Percentiles rank a stretch among this genome's conserved stretches.
phyloP scores from a whole-genome alignment of 306 rosid genomes.

The Pterocarpus macrocarpus region DNA sequence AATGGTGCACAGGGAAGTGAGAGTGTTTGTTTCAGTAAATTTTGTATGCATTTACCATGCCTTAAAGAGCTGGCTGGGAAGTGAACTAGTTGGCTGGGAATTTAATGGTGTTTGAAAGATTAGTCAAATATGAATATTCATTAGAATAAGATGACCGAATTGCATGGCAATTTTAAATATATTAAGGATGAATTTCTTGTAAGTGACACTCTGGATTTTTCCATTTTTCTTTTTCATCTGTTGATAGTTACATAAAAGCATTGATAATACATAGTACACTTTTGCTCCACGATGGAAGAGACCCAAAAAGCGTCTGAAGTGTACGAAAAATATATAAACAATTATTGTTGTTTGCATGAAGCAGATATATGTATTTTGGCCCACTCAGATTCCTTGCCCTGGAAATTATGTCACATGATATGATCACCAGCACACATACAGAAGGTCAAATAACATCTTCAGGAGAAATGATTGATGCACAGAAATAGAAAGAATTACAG shows the following conservation, averaged over 20 bases:
- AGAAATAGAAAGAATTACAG: background rate
- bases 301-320: conserved; percentile 2
- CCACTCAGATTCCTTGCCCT: conserved; percentile 22
- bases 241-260: background rate
- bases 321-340: background rate
- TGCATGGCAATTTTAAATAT: background rate
- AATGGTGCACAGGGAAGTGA: background rate
- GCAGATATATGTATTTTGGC: conserved; percentile 7
- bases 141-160: background rate
- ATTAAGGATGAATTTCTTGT: background rate
- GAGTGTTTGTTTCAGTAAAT: background rate
- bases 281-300: conserved; percentile 4
- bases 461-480: background rate
- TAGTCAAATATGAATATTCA: background rate
- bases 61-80: background rate
- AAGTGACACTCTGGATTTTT: background rate
- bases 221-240: background rate
- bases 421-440: background rate
- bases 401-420: conserved; percentile 21
- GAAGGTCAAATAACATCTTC: background rate
- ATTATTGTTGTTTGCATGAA: conserved; percentile 23
- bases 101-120: no score
- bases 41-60: background rate
- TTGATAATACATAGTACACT: background rate
- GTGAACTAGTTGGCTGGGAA: no score